Evolutionary conservation across 2,329 filamentous ascomycete genomes (phyloP), one percentile per base, ranked within the genome.

Genomic region (Ceratocystis eucalypticola): DNA sequence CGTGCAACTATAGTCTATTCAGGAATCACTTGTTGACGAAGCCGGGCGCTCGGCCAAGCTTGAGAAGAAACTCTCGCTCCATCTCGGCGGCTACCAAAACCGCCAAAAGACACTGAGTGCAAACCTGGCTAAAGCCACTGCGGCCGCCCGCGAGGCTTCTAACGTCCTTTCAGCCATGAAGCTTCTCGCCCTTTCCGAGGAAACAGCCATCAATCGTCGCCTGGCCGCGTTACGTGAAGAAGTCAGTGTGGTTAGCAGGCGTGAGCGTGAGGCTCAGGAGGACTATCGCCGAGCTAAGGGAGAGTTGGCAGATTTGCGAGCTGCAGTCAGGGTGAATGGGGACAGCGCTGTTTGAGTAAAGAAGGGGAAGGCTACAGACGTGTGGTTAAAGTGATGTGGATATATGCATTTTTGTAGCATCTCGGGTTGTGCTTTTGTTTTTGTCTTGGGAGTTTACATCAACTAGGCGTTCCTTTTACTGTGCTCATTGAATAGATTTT

Each of bases 211-310:
- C 67, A 79, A 80, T 59, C 82, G 85, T 66, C 82, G 94, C 37
- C 77, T 97, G 64, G 88, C 88, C 70, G 80, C 81, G 10, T 77
- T 96, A 67, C 84, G 91, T 63, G 87, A 89, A n/a, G 91, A 96
- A 74, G 91, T 96, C 25, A 82, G 80, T 5, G 89, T 89, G 71
- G 83, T 97, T 8, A 89, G 85, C 70, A 84, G 84, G 71, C 81
- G 93, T 69, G 93, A 97, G 78, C 82, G 92, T 67, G 91, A 96
- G 76, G 91, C 91, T 5, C 94, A 99, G 76, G 91, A 96, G 70
- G 74, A 88, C 71, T 99, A 94, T 74, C 83, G 89, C 71, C 79
- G 77, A 69, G 83, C 85, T 68, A 90, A 83, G 76, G 89, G 91
- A 61, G 94, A 97, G 79, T 75, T 96, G 70, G 84, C 86, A 61